Conservation (phyloP, 1,284 basidiomycete genomes). For the Meripilus lineatus region DNA sequence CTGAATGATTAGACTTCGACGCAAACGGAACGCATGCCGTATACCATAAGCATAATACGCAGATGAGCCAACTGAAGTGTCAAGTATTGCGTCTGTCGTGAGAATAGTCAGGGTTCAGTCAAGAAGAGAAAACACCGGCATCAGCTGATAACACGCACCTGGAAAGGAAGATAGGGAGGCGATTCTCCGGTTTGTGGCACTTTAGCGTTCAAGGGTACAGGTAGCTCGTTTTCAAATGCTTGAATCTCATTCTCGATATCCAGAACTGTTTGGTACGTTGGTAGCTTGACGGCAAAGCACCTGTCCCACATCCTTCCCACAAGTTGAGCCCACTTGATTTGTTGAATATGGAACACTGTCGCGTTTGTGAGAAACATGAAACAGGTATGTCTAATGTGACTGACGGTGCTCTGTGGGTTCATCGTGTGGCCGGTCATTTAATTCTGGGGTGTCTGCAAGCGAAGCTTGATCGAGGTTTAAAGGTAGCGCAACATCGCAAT, state of each 20-base stretch:
- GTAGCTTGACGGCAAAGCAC: conserved; percentile 17
- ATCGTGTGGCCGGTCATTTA: conserved; percentile 13
- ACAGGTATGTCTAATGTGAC: neutral
- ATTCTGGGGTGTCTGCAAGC: conserved; percentile 10
- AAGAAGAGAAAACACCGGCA: neutral
- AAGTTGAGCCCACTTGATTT: conserved; percentile 11
- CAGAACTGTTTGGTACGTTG: conserved; percentile 18
- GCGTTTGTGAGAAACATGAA: neutral
- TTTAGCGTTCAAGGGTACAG: conserved; percentile 8
- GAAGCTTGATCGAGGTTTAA: conserved; percentile 18
- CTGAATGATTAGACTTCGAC: conserved; percentile 1
- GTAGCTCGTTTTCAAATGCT: conserved; percentile 16
- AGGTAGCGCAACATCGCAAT: conserved; percentile 18
- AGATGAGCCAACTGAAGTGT: neutral
- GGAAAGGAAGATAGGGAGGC: conserved; percentile 18
- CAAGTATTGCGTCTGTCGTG: conserved; percentile 15
- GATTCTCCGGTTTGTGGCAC: conserved; percentile 11
- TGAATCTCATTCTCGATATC: conserved; percentile 16
- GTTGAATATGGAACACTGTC: conserved; percentile 16
- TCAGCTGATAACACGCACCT: conserved; percentile 12
- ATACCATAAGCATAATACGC: conserved; percentile 3
- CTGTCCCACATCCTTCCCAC: conserved; percentile 18
- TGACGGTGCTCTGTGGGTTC: conserved; percentile 18
- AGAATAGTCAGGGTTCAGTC: neutral
- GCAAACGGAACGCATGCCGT: neutral